Conservation (phyloP, 2,329 filamentous ascomycete species). For the Aspergillus sp. region DNA sequence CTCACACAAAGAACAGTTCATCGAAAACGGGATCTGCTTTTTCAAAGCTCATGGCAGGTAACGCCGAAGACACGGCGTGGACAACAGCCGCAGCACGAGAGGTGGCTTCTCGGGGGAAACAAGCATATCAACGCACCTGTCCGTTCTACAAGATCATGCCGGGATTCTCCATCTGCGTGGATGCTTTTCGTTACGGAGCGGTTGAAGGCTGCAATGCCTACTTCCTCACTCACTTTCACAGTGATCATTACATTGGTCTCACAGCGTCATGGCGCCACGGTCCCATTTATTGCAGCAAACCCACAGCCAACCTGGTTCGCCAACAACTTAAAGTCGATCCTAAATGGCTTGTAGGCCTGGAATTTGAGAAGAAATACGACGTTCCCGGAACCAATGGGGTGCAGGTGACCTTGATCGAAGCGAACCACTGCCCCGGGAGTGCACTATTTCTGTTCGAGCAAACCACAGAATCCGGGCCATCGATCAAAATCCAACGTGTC, state of each 20-base stretch:
- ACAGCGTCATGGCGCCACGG: slow-evolving; percentile 88
- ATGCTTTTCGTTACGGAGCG: slow-evolving; percentile 93
- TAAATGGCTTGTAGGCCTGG: slow-evolving; percentile 79
- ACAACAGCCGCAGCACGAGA: slow-evolving; percentile 79
- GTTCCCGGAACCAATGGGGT: slow-evolving; percentile 81
- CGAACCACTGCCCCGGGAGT: slow-evolving; percentile 95
- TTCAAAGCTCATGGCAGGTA: slow-evolving; percentile 86
- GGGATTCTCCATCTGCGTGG: slow-evolving; percentile 87
- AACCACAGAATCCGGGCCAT: slow-evolving; percentile 59
- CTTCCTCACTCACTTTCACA: slow-evolving; percentile 97
- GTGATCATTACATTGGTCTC: slow-evolving; percentile 92
- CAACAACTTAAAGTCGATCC: slow-evolving; percentile 82
- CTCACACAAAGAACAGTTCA: slow-evolving; percentile 55
- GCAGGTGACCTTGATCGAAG: slow-evolving; percentile 88
- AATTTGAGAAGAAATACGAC: slow-evolving; percentile 78
- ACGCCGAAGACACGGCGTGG: slow-evolving; percentile 90
- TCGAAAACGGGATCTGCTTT: slow-evolving; percentile 68
- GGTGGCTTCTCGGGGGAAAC: slow-evolving; percentile 74
- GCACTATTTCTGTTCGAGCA: slow-evolving; percentile 94
- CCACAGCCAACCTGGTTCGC: slow-evolving; percentile 85
- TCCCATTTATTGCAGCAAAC: slow-evolving; percentile 92
- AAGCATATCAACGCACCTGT: slow-evolving; percentile 84
- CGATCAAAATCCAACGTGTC: slow-evolving; percentile 69
- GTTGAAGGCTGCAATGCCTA: slow-evolving; percentile 91
- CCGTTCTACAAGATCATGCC: slow-evolving; percentile 99